These are phyloP conservation scores for Fusarium coffeatum DNA, from an alignment of 2,329 filamentous ascomycete species.

Conservation along the genomic window DNA sequence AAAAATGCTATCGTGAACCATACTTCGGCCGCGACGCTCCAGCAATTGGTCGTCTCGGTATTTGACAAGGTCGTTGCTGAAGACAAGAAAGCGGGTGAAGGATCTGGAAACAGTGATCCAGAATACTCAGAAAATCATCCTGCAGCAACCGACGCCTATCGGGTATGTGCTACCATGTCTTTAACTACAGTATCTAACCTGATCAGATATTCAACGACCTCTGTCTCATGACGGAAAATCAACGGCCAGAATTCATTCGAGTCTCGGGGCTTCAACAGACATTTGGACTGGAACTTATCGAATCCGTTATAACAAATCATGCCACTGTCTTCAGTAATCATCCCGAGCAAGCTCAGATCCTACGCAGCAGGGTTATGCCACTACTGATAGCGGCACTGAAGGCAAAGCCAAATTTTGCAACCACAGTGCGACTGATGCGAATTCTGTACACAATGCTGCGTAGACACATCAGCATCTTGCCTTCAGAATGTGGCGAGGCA, in stretches of 20 bases:
- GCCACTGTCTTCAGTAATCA: conserved; percentile 82
- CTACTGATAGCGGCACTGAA: conserved; percentile 82
- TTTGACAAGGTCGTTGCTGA: conserved; percentile 91
- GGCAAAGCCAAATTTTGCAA: conserved; percentile 81
- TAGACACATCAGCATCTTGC: conserved; percentile 79
- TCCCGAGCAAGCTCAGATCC: conserved; percentile 81
- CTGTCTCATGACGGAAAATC: conserved; percentile 86
- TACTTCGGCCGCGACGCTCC: conserved; percentile 94
- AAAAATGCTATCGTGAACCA: conserved; percentile 96
- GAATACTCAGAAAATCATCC: conserved; percentile 74
- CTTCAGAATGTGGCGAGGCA: conserved; percentile 84
- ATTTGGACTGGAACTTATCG: conserved; percentile 90
- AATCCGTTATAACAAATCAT: conserved; percentile 89
- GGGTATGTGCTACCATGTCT: conserved; percentile 57
- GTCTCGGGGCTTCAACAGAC: conserved; percentile 82
- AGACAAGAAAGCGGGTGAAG: conserved; percentile 69
- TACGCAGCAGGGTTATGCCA: conserved; percentile 83
- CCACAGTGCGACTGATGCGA: conserved; percentile 83
- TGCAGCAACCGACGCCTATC: conserved; percentile 86
- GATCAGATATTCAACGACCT: conserved; percentile 86
- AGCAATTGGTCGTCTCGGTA: conserved; percentile 90
- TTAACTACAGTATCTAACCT: conserved; percentile 17
- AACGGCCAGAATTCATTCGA: conserved; percentile 83
- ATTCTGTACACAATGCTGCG: conserved; percentile 86
- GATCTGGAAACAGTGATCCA: conserved; percentile 69